Conservation (phyloP, 306 rosid genomes). For the Castanospermum australe region DNA sequence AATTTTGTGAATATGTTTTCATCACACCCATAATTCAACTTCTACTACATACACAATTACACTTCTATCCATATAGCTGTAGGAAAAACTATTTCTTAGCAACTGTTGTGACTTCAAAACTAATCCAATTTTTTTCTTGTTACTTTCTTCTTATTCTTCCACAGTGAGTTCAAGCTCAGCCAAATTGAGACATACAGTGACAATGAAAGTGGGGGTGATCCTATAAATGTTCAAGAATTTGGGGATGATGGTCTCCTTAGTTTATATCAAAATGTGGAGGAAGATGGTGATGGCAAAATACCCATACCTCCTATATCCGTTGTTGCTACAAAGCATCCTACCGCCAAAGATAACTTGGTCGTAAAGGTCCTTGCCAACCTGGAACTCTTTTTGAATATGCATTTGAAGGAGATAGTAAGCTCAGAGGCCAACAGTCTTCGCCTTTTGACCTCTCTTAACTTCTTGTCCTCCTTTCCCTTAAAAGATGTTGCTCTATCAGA, state of each 20-base stretch:
- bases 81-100: too few relatives aligned
- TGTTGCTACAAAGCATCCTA: not conserved
- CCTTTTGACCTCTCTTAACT: conserved; percentile 29
- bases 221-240: not conserved
- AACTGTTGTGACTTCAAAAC: too few relatives aligned
- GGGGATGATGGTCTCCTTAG: not conserved
- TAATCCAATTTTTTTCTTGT: not conserved
- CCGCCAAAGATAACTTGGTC: not conserved
- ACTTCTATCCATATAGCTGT: too few relatives aligned
- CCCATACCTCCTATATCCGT: not conserved
- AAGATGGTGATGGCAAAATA: not conserved
- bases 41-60: too few relatives aligned
- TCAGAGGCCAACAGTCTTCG: not conserved
- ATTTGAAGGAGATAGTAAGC: conserved; percentile 26
- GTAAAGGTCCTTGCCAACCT: conserved; percentile 1
- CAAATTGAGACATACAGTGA: not conserved
- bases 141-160: not conserved
- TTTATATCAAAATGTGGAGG: not conserved
- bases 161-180: not conserved
- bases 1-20: too few relatives aligned
- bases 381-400: conserved; percentile 16
- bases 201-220: not conserved
- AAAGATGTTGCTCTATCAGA: conserved; percentile 2
- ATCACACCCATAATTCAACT: too few relatives aligned
- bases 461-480: conserved; percentile 28